These are phyloP conservation scores for Hydnum rufescens DNA, from an alignment of 768 basidiomycete genomes.

Conservation along the genomic window DNA sequence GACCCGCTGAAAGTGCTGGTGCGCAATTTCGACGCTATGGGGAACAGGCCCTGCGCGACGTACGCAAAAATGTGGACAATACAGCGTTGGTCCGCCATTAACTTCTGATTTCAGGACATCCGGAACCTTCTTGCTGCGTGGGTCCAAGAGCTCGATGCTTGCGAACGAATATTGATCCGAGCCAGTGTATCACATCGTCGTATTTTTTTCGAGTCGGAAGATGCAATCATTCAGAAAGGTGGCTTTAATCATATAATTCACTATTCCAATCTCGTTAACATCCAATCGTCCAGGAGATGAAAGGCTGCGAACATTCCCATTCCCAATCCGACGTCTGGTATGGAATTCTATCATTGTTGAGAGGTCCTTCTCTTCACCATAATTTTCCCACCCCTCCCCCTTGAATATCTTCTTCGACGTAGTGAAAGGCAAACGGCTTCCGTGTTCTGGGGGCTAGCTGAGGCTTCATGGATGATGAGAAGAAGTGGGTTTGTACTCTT, in stretches of 20 bases:
- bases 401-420: conserved; percentile 41
- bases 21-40: conserved; percentile 87
- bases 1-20: conserved; percentile 82
- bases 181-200: conserved; percentile 72
- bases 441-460: conserved; percentile 5
- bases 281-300: conserved; percentile 39
- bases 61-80: conserved; percentile 20
- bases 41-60: conserved; percentile 79
- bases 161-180: conserved; percentile 82
- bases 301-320: conserved; percentile 77
- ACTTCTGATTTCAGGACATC: conserved; percentile 44
- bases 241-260: too few relatives aligned
- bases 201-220: conserved; percentile 82
- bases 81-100: neutral
- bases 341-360: too few relatives aligned
- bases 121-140: conserved; percentile 65
- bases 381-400: too few relatives aligned
- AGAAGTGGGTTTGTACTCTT: conserved; percentile 31
- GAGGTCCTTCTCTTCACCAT: too few relatives aligned
- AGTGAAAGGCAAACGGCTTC: conserved; percentile 43
- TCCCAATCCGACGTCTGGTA: conserved; percentile 89
- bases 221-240: conserved; percentile 50
- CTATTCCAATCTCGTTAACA: neutral
- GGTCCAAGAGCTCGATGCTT: conserved; percentile 68
- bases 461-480: conserved; percentile 37